phyloP scores from a whole-genome alignment of 345 rosid genomes.

The Raphanus raphanistrum region DNA sequence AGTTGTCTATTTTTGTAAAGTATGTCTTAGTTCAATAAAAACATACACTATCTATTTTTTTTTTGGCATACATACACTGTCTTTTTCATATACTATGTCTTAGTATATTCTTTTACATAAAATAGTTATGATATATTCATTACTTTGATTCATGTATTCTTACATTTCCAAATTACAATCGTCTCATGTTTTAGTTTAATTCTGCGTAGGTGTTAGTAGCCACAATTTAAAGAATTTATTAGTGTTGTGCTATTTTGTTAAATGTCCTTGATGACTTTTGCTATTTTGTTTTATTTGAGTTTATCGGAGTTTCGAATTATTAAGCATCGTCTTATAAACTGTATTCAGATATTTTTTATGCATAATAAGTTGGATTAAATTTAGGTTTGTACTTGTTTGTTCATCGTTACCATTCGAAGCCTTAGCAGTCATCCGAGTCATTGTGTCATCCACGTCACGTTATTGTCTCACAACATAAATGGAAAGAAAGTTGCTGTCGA shows the following conservation, averaged over 20 bases:
- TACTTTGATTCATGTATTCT: not conserved
- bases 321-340: no score
- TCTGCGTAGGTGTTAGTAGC: not conserved
- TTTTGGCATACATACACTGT: no score
- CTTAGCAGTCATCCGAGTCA: not conserved
- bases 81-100: no score
- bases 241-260: not conserved
- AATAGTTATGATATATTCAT: not conserved
- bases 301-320: not conserved
- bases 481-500: not conserved
- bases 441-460: conserved; percentile 18
- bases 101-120: not conserved
- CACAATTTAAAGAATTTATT: not conserved
- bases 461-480: conserved; percentile 8
- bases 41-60: no score
- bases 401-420: no score
- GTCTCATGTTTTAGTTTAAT: not conserved
- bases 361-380: no score
- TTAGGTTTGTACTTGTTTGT: no score
- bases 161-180: not conserved
- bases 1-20: not conserved
- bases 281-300: no score
- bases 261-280: not conserved
- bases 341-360: not conserved
- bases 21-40: no score